Evolutionary conservation across 257 asterid species (phyloP).

Genomic region (Solanum clarkiae): DNA sequence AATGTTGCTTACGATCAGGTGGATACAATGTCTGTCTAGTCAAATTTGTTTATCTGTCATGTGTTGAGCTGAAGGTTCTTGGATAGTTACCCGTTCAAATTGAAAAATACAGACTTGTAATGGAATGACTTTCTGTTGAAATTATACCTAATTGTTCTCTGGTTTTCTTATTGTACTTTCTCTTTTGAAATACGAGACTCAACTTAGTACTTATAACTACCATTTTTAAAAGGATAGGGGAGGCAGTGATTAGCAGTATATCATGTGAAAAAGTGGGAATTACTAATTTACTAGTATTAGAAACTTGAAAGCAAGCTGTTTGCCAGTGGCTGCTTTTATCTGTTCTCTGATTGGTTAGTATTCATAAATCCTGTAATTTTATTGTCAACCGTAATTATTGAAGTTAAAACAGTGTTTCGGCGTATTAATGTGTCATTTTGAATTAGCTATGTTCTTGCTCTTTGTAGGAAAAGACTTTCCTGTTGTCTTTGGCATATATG

Average conservation of each 20-base stretch:
- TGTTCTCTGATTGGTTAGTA: not conserved
- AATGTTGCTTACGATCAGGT: slow-evolving; percentile 90
- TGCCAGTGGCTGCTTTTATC: not conserved
- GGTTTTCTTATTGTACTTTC: not conserved
- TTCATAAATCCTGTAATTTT: not conserved
- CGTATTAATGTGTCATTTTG: not conserved
- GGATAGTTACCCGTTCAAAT: not conserved
- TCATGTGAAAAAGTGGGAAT: not conserved
- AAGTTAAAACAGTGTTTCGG: not conserved
- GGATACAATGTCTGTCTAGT: slow-evolving; percentile 4
- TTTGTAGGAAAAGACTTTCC: not conserved
- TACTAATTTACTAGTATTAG: not conserved
- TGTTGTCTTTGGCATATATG: not conserved
- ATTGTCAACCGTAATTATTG: not conserved
- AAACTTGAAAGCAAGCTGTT: not conserved
- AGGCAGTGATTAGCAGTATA: not conserved
- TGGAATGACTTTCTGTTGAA: not conserved
- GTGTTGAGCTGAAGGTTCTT: not conserved
- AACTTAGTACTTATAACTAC: not conserved
- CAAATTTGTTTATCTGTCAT: not conserved
- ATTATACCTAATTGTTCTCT: not conserved
- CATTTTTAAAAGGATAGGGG: not conserved
- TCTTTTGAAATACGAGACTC: not conserved
- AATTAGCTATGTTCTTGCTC: not conserved
- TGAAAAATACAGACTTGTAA: not conserved